Percentiles rank a stretch among this genome's conserved stretches.
phyloP scores from a whole-genome alignment of 306 rosid genomes.

The Quercus gilva region DNA sequence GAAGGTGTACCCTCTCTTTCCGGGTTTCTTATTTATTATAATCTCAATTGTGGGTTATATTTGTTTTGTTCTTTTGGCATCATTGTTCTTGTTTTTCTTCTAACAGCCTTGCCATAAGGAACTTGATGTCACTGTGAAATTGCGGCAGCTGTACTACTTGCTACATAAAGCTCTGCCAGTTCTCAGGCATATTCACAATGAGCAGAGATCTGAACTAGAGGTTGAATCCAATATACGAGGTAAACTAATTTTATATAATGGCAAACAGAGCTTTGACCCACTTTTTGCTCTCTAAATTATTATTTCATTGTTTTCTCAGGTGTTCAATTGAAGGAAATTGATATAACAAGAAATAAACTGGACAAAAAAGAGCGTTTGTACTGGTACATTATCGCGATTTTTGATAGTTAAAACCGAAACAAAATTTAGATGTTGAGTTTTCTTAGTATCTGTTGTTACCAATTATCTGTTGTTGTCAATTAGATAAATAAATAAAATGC shows the following conservation, averaged over 20 bases:
- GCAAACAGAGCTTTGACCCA: background rate
- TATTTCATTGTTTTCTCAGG: slow-evolving; percentile 36
- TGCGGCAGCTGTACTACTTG: slow-evolving; percentile 46
- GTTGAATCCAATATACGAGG: slow-evolving; percentile 55
- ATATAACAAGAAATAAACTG: slow-evolving; percentile 47
- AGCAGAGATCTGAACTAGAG: slow-evolving; percentile 60
- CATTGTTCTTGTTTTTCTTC: background rate
- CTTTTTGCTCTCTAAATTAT: background rate
- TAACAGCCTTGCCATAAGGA: slow-evolving; percentile 34
- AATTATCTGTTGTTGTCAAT: too few species aligned
- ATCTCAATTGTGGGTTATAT: background rate
- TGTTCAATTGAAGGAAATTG: slow-evolving; percentile 43
- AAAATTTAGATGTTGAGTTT: background rate
- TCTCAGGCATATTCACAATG: slow-evolving; percentile 54
- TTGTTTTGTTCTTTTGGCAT: background rate
- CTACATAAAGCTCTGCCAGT: slow-evolving; percentile 55
- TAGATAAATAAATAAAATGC: too few species aligned
- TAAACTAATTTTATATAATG: slow-evolving; percentile 12
- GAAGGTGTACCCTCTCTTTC: slow-evolving; percentile 23
- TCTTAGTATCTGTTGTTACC: too few species aligned
- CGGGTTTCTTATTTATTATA: background rate
- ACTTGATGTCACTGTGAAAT: slow-evolving; percentile 35
- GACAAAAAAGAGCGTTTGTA: slow-evolving; percentile 52
- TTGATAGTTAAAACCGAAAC: background rate
- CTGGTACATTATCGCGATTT: slow-evolving; percentile 43